Conservation (phyloP, 2,329 filamentous ascomycete species). For the Colletotrichum sp. region DNA sequence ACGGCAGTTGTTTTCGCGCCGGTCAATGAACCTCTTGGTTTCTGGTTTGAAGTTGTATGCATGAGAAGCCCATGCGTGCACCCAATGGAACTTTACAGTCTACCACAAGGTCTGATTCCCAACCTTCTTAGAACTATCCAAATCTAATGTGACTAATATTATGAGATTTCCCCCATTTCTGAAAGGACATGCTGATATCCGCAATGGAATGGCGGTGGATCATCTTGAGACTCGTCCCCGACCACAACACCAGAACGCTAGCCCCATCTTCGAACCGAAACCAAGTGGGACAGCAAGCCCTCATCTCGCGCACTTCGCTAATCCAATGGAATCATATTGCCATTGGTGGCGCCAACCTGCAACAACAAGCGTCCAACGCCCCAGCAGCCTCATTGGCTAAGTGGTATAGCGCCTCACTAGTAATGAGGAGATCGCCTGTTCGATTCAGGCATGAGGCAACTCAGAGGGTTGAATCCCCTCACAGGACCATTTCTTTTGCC, state of each 20-base stretch:
- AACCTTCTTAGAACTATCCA: neutral
- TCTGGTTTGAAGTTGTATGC: neutral
- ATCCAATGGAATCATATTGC: neutral
- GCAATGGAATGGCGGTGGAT: neutral
- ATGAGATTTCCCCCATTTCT: neutral
- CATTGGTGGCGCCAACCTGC: accelerated
- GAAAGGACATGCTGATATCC: neutral
- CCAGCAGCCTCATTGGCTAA: neutral
- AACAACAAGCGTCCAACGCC: neutral
- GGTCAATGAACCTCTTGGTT: neutral
- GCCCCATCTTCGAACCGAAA: neutral
- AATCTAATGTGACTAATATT: accelerated
- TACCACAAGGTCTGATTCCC: no score
- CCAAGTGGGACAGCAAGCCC: neutral
- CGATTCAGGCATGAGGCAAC: neutral
- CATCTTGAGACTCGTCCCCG: neutral
- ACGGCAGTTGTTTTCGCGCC: accelerated
- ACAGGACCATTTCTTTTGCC: neutral
- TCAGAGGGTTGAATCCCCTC: neutral
- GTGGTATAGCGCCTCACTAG: neutral
- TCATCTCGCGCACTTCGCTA: neutral
- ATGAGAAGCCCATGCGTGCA: neutral
- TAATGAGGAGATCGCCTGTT: neutral
- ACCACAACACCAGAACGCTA: neutral
- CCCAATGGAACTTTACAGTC: neutral